phyloP scores from a whole-genome alignment of 495 filamentous ascomycete species.

The Parmelia sp. region DNA sequence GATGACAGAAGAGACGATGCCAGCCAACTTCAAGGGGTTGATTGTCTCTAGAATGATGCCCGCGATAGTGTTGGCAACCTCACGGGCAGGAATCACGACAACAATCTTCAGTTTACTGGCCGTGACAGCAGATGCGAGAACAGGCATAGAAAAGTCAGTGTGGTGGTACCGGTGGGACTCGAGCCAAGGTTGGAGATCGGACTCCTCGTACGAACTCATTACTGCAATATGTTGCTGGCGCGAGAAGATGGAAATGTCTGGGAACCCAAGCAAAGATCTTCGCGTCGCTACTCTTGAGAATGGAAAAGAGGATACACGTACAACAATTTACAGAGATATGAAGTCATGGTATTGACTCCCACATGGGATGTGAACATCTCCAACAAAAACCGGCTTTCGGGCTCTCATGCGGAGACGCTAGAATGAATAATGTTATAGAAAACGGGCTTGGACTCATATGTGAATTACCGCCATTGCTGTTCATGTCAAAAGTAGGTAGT shows the following conservation, averaged over 20 bases:
- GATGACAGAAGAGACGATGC: constrained; percentile 6
- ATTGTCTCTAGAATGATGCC: constrained; percentile 6
- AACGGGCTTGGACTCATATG: not conserved
- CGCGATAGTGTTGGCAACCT: constrained; percentile 10
- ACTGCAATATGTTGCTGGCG: not conserved
- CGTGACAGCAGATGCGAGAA: constrained; percentile 1
- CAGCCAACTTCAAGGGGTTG: not conserved
- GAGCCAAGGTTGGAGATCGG: not conserved
- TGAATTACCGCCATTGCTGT: constrained; percentile 1
- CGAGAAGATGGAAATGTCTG: not conserved
- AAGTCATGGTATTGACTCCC: not conserved
- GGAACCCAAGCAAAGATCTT: not conserved
- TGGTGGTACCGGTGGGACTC: not conserved
- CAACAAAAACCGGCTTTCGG: not conserved
- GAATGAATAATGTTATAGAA: not conserved
- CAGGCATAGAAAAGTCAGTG: constrained; percentile 1
- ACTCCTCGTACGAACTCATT: not conserved
- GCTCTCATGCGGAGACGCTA: not conserved
- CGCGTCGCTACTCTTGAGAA: not conserved
- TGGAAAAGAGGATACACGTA: not conserved
- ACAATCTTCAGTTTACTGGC: not conserved
- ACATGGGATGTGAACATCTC: not conserved
- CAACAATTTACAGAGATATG: not conserved
- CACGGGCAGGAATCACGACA: constrained; percentile 5
- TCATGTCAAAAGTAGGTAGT: not conserved